Conservation (phyloP, 2,329 filamentous ascomycete species). For the Rhexocercosporidium sp. region DNA sequence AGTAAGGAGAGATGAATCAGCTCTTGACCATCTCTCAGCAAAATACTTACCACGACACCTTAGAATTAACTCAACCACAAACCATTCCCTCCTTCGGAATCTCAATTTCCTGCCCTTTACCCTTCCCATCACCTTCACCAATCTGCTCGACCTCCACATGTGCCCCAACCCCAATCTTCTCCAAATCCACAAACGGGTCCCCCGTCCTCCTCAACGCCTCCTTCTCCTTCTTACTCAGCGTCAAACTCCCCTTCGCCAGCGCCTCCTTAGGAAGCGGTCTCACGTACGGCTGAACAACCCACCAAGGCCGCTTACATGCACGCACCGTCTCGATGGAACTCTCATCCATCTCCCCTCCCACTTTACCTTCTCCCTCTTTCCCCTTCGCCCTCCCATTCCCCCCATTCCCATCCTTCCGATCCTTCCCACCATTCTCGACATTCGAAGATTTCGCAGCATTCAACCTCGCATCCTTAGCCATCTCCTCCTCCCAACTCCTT, state of each 20-base stretch:
- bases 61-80: conserved; percentile 29
- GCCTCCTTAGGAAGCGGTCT: conserved; percentile 88
- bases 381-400: conserved; percentile 38
- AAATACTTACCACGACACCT: too few relatives aligned
- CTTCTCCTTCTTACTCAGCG: conserved; percentile 72
- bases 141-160: conserved; percentile 24
- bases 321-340: conserved; percentile 72
- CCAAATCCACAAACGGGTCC: conserved; percentile 23
- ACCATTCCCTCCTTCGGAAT: conserved; percentile 36
- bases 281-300: conserved; percentile 88
- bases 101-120: conserved; percentile 29
- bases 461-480: conserved; percentile 35
- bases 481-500: conserved; percentile 52
- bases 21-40: conserved; percentile 31
- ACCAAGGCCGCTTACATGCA: conserved; percentile 82
- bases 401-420: conserved; percentile 51
- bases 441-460: conserved; percentile 38
- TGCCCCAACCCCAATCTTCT: conserved; percentile 4
- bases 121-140: conserved; percentile 20
- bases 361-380: conserved; percentile 39
- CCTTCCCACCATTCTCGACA: conserved; percentile 53
- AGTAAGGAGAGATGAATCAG: conserved; percentile 29
- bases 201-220: conserved; percentile 48
- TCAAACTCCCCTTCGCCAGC: conserved; percentile 78
- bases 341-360: conserved; percentile 47